Evolutionary conservation across 192 early-diverging fungal genomes (phyloP).

Genomic region (Geranomyces michiganensis): DNA sequence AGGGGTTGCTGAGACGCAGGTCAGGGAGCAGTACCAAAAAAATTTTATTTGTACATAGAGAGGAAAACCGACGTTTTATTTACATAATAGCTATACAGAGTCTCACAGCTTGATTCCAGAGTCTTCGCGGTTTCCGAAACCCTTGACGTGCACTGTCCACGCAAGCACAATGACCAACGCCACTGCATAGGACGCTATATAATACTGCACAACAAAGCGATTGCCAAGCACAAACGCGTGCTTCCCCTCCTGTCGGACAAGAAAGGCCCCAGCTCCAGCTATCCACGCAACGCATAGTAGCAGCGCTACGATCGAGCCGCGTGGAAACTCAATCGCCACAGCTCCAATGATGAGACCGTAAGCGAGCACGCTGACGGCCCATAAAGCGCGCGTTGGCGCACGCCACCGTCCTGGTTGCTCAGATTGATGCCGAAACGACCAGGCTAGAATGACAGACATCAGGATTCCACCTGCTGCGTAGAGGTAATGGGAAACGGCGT

Average conservation of each 20-base stretch:
- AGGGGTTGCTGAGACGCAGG: too few species aligned
- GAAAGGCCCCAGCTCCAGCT: not conserved
- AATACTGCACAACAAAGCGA: slow-evolving; percentile 30
- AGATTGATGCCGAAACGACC: slow-evolving; percentile 22
- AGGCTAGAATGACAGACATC: slow-evolving; percentile 20
- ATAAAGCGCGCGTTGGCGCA: not conserved
- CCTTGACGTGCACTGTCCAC: slow-evolving; percentile 26
- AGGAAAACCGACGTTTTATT: too few species aligned
- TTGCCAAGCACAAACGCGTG: not conserved
- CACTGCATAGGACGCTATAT: slow-evolving; percentile 15
- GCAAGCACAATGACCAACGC: slow-evolving; percentile 23
- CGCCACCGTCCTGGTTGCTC: not conserved
- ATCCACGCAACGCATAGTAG: slow-evolving; percentile 5
- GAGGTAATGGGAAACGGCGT: slow-evolving; percentile 41
- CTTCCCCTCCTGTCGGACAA: slow-evolving; percentile 3
- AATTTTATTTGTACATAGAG: too few species aligned
- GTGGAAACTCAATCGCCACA: slow-evolving; percentile 41
- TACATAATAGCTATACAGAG: too few species aligned
- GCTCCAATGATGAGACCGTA: slow-evolving; percentile 37
- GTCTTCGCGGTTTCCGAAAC: slow-evolving; percentile 31
- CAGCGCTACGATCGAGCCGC: slow-evolving; percentile 33
- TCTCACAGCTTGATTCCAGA: slow-evolving; percentile 20
- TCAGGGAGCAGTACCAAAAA: too few species aligned
- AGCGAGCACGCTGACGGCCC: slow-evolving; percentile 13
- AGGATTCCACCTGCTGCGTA: slow-evolving; percentile 42